Conservation (phyloP, 192 early-diverging fungal genomes). For the Fimicolochytrium jonesii region DNA sequence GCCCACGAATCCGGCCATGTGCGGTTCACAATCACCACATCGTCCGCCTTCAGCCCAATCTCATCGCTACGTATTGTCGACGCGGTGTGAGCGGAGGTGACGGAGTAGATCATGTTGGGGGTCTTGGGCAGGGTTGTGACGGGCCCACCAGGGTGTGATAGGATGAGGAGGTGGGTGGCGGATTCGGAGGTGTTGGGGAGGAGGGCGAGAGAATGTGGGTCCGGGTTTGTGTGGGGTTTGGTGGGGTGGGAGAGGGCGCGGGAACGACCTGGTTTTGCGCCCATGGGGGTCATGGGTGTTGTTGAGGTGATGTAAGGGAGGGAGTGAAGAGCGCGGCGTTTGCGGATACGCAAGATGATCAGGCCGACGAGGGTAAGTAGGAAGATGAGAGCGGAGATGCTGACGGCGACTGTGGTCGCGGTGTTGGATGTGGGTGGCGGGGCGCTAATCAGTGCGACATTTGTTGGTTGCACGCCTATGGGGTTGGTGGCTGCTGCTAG, state of each 20-base stretch:
- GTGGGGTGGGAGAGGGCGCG: neutral
- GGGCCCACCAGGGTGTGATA: neutral
- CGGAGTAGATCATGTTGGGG: neutral
- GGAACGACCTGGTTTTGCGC: too few relatives aligned
- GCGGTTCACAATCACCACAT: neutral
- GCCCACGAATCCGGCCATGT: neutral
- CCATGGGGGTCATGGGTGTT: too few relatives aligned
- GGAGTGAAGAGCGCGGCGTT: neutral
- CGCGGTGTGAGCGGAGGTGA: neutral
- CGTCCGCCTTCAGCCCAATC: neutral
- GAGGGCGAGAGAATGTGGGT: neutral
- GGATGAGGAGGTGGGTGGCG: neutral
- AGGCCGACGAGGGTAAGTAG: neutral
- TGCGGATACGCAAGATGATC: neutral
- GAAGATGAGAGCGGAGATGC: neutral
- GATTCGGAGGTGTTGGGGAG: neutral
- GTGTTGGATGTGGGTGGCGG: neutral
- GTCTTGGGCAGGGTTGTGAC: neutral
- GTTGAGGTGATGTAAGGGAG: neutral
- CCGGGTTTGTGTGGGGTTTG: neutral
- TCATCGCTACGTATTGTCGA: neutral
- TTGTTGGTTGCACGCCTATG: too few relatives aligned
- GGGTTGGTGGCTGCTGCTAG: too few relatives aligned
- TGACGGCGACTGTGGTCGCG: neutral
- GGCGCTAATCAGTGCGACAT: too few relatives aligned